Evolutionary conservation across 768 basidiomycete genomes (phyloP), one percentile per base, ranked within the genome.

Genomic region (Naganishia onofrii): DNA sequence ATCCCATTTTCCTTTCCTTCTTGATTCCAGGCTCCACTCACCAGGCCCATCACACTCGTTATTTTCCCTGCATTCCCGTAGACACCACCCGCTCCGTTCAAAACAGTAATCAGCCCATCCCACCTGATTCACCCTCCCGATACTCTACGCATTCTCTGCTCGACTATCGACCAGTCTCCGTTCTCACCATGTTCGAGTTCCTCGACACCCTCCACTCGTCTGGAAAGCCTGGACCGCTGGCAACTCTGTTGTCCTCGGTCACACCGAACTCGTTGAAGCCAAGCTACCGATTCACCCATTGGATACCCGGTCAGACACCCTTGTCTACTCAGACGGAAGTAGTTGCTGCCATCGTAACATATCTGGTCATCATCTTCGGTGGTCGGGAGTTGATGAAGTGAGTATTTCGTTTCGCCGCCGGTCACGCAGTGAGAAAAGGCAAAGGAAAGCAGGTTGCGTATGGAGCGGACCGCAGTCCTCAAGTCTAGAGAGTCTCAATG

Each of bases 351-450:
- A 86, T 99, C 72, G 85, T 82, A 34, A 85, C 86, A 68, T 99
- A 99, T 85, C 88, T 99, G 74, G 88, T 86, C 82, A 83, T 89
- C 84, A 88, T 99, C 78, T 98, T 97, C 78, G 87, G 90, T 73
- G 86, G 90, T 42, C 88, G 88, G 78, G 88, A 87, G 74, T 79
- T 90, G 76, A 96, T 97, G 94, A 90, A 86, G 85, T 86, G 55
- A 69, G 81, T 82, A 21, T 13, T 7, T 13, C 38, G 34, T 64
- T 51, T 51, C 12, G n/a, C 26, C 21, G 10, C 5, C 21, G 3
- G 42, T 7, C 21, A n/a, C 7, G 26, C 32, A 36, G 6, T 13
- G 3, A 3, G 15, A 31, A 17, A 36, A 36, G 60, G 7, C 48
- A 23, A 3, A 21, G 48, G n/a, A 51, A n/a, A 7, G 48, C 21